Percentiles rank a stretch among this genome's conserved stretches.
Evolutionary conservation across 192 early-diverging fungal species (phyloP).

Genomic region (Martensiomyces pterosporus): DNA sequence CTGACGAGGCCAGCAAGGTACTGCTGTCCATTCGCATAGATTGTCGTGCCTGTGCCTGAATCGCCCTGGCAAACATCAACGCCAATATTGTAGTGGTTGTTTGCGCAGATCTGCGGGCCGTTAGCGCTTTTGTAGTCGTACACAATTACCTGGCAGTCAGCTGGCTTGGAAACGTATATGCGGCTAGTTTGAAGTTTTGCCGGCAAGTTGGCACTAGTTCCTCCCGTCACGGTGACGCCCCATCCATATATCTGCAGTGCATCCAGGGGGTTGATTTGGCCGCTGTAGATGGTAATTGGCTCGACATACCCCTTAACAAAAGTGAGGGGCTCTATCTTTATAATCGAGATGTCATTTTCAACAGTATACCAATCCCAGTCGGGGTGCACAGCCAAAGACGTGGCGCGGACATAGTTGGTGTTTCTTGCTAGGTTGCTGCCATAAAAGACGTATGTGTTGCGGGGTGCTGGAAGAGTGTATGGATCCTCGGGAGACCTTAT

Average conservation of each 20-base stretch:
- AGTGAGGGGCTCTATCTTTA: conserved; percentile 15
- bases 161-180: conserved; percentile 28
- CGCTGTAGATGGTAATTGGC: conserved; percentile 18
- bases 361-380: conserved; percentile 13
- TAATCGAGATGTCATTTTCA: conserved; percentile 41
- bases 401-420: conserved; percentile 15
- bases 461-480: background rate
- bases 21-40: conserved; percentile 8
- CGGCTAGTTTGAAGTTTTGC: conserved; percentile 20
- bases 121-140: conserved; percentile 23
- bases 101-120: conserved; percentile 28
- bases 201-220: conserved; percentile 13
- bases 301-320: conserved; percentile 15
- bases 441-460: conserved; percentile 16
- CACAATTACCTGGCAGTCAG: conserved; percentile 38
- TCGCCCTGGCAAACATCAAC: conserved; percentile 47
- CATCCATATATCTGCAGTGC: conserved; percentile 40
- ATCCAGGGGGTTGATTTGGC: conserved; percentile 13
- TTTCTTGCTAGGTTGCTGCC: conserved; percentile 13
- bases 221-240: conserved; percentile 31
- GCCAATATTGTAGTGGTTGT: conserved; percentile 41
- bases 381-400: conserved; percentile 18
- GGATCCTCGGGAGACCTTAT: background rate
- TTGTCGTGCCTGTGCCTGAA: conserved; percentile 35
- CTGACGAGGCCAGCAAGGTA: conserved; percentile 46